phyloP scores from a whole-genome alignment of 768 basidiomycete genomes.

The Cystofilobasidium ferigula region DNA sequence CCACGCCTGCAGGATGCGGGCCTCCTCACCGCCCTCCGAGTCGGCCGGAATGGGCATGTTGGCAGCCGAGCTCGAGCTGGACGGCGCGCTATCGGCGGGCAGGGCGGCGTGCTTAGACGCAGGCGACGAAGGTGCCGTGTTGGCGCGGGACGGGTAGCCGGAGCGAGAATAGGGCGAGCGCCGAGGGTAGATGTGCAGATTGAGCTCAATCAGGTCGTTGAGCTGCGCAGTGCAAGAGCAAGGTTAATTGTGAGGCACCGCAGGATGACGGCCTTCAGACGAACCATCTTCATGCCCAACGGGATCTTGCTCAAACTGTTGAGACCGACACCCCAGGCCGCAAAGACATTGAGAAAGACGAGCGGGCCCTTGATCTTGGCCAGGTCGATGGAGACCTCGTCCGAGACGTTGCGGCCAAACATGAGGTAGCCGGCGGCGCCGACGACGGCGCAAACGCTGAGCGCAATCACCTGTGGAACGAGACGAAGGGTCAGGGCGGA shows the following conservation, averaged over 20 bases:
- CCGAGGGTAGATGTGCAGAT: constrained; percentile 53
- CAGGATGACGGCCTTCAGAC: not conserved
- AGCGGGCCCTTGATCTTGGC: constrained; percentile 60
- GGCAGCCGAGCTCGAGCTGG: constrained; percentile 21
- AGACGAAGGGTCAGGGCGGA: constrained; percentile 8
- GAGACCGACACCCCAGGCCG: constrained; percentile 56
- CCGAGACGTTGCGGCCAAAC: constrained; percentile 63
- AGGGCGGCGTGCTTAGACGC: not conserved
- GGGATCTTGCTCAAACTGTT: constrained; percentile 48
- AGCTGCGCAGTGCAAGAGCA: constrained; percentile 43
- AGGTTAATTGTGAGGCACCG: not conserved
- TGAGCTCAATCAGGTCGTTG: constrained; percentile 66
- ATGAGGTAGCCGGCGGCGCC: constrained; percentile 79
- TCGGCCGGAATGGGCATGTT: constrained; percentile 34
- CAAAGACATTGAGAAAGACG: constrained; percentile 55
- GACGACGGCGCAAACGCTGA: constrained; percentile 50
- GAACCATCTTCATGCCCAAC: constrained; percentile 20
- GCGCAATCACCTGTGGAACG: constrained; percentile 54
- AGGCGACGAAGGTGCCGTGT: not conserved
- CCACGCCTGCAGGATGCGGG: constrained; percentile 1
- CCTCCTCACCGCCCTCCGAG: constrained; percentile 4
- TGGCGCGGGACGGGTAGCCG: constrained; percentile 10
- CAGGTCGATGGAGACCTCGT: constrained; percentile 65
- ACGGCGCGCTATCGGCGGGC: constrained; percentile 23
- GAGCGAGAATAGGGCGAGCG: not conserved